Base-by-base conservation (phyloP, 1,139 yeast genomes). In the Scheffersomyces parashehatae region DNA sequence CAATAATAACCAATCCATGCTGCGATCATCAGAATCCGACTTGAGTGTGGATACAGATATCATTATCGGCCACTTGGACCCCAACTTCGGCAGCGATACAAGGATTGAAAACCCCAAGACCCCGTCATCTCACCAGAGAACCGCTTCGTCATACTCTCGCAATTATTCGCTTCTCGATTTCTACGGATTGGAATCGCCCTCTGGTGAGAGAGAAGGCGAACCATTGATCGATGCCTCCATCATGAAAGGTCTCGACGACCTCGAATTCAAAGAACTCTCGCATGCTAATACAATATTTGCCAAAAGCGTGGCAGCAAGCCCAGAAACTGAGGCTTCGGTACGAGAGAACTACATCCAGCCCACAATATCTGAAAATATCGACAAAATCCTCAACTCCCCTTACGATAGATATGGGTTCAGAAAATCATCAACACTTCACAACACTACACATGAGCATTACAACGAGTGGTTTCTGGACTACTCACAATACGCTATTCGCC, bases 361-460 rank as follows among this genome's bases (percentile, higher is more conserved):
- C 2, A 35, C 47, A 6, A 38, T 33, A 5, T 5, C 40, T 10
- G 38, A 37, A 7, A 36, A 34, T 31, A 32, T 50, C 12, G 41
- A 32, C 14, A 15, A 20, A 2, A 32, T 68, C 5, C 43, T 66
- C n/a, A 41, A 47, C 11, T 62, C 79, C 8, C 72, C 73, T 31
- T 73, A 81, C 43, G 98, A 91, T 61, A 67, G 91, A 38, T 91
- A 91, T 58, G 98, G 98, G 2, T 91, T 91, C 67, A 83, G 81
- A 52, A 90, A 88, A 59, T 75, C 74, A 28, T 77, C 81, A 12
- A 66, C 70, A 35, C 79, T 63, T 39, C 64, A 63, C 45, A 56
- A 67, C 49, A 70, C 83, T 12, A 55, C 85, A 5, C 70, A 66
- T 38, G 67, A 67, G n/a, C 80, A 80, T 35, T 88, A 88, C 59